Conservation (phyloP, 768 basidiomycete species). For the Leccinum arenicola region DNA sequence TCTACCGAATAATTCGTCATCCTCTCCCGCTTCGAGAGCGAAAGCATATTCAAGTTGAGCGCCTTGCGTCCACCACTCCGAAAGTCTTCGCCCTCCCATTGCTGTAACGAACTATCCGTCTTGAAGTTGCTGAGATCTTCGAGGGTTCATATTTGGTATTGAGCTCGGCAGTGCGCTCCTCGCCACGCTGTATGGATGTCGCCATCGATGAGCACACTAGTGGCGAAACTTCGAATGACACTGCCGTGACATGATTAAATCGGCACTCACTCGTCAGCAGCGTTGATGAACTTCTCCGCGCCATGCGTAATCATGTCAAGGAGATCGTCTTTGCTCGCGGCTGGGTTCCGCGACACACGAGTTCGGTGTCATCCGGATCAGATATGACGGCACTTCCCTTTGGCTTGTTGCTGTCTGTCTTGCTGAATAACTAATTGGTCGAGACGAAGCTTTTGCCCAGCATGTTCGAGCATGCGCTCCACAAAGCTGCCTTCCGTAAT, state of each 20-base stretch:
- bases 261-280: constrained; percentile 59
- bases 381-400: constrained; percentile 46
- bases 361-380: background rate
- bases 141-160: constrained; percentile 88
- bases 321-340: constrained; percentile 92
- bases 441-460: constrained; percentile 90
- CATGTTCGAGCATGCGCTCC: constrained; percentile 84
- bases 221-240: background rate
- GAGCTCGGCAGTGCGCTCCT: constrained; percentile 84
- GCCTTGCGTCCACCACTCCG: constrained; percentile 70
- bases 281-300: constrained; percentile 93
- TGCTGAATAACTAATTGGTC: constrained; percentile 98
- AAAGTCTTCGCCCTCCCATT: constrained; percentile 97
- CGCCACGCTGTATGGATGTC: constrained; percentile 90
- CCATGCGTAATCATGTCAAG: constrained; percentile 98
- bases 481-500: constrained; percentile 88
- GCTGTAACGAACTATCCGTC: constrained; percentile 84
- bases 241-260: background rate
- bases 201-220: constrained; percentile 72
- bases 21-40: constrained; percentile 90
- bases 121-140: constrained; percentile 98
- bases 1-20: constrained; percentile 95
- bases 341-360: constrained; percentile 35
- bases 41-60: constrained; percentile 74
- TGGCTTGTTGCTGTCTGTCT: constrained; percentile 77